These are phyloP conservation scores for Pascua sp. DNA, from an alignment of 1,284 basidiomycete species.

Conservation along the genomic window DNA sequence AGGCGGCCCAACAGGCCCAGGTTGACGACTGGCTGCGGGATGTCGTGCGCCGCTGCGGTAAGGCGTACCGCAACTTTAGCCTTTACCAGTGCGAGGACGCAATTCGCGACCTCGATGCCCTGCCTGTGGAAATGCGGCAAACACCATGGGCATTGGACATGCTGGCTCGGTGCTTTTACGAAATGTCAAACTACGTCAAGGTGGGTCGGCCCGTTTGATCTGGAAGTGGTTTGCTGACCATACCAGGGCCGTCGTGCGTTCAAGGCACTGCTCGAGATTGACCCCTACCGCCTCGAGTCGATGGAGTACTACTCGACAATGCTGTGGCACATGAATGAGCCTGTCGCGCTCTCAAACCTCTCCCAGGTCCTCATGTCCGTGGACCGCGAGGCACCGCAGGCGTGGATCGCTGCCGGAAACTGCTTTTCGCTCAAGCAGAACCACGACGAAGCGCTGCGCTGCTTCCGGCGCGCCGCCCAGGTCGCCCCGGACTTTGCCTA, in stretches of 20 bases:
- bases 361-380: constrained; percentile 83
- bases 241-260: constrained; percentile 77
- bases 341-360: constrained; percentile 77
- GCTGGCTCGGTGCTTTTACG: constrained; percentile 80
- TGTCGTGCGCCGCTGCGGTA: constrained; percentile 73
- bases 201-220: constrained; percentile 53
- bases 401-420: constrained; percentile 94
- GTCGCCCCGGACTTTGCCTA: constrained; percentile 81
- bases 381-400: constrained; percentile 72
- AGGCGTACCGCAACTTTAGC: constrained; percentile 67
- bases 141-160: constrained; percentile 73
- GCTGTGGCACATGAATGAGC: constrained; percentile 82
- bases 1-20: constrained; percentile 64
- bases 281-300: constrained; percentile 79
- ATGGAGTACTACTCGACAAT: constrained; percentile 94
- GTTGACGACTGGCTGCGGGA: constrained; percentile 80
- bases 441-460: constrained; percentile 81
- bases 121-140: constrained; percentile 71
- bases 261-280: constrained; percentile 67
- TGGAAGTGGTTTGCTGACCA: neutral
- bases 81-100: constrained; percentile 72
- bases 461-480: constrained; percentile 82
- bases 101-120: constrained; percentile 66
- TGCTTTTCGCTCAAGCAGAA: constrained; percentile 87
- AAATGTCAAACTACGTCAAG: constrained; percentile 75